phyloP scores from a whole-genome alignment of 306 rosid species.

The Quercus agrifolia region DNA sequence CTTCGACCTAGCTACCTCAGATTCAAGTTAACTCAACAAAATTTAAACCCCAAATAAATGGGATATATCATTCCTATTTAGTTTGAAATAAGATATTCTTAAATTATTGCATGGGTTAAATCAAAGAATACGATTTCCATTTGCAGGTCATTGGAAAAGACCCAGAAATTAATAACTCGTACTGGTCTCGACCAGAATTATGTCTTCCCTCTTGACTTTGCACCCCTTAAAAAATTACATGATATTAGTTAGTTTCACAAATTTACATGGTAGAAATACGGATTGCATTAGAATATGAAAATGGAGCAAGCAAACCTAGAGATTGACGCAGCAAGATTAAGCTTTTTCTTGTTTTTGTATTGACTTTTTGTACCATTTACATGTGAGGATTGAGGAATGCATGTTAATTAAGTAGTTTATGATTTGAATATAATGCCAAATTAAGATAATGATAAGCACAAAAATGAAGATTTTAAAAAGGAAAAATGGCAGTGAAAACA shows the following conservation, averaged over 20 bases:
- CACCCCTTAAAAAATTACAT: neutral
- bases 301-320: neutral
- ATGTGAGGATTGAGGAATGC: neutral
- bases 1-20: no score
- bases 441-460: neutral
- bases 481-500: slow-evolving; percentile 17
- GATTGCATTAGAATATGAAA: neutral
- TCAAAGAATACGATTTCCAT: neutral
- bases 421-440: neutral
- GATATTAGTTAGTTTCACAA: neutral
- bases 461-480: neutral
- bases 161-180: neutral
- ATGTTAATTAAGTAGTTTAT: neutral
- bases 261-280: neutral
- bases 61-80: no score
- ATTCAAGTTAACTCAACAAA: no score
- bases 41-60: no score
- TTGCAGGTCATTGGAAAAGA: neutral
- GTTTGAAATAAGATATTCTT: neutral
- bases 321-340: slow-evolving; percentile 30
- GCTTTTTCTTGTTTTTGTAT: slow-evolving; percentile 15
- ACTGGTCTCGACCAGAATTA: neutral
- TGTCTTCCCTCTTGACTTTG: neutral
- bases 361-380: neutral
- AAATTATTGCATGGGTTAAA: neutral